Evolutionary conservation across 2,329 filamentous ascomycete genomes (phyloP), one percentile per base, ranked within the genome.

Genomic region (Hypoxylon sp.): DNA sequence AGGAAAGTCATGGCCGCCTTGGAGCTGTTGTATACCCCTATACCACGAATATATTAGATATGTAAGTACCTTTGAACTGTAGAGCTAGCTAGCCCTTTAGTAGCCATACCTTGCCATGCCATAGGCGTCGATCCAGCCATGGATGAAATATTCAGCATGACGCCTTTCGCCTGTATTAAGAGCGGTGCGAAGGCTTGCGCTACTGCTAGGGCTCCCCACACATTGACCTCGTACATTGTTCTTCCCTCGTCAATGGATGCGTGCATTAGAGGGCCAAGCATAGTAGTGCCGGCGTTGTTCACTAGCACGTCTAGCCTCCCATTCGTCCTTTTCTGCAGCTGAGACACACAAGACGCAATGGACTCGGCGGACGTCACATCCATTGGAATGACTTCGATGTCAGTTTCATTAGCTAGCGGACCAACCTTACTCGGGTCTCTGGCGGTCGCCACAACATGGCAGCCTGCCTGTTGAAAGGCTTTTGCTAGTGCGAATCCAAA

Each of bases 371-470:
- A 75, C 0, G 72, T 74, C 6, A 78, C 74, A 29, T 80, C 78
- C 4, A 81, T 72, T 2, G 44, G 46, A 0, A 81, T 62, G 6
- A 75, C 65, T 17, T 76, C 75, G 17, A 79, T 73, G 27, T 75
- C 75, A 1, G 67, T 11, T 10, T 35, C 8, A 15, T 19, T 29
- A 3, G 46, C 29, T n/a, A 58, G 44, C 13, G 55, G 7, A 11
- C 29, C 42, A 7, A 50, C 21, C 21, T 50, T 58, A n/a, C n/a
- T 21, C 0, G 62, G 17, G 37, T 72, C 73, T 8, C 81, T 79
- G 6, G 77, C 77, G 0, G 80, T 81, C 2, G 80, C 81, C 64
- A 81, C 80, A 47, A 84, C 81, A 6, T 75, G 75, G 19, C 78
- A 72, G 11, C 78, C 79, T 19, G 70, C 73, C 6, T 68, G 62